Evolutionary conservation across 2,329 filamentous ascomycete genomes (phyloP).

Genomic region (Chaetothyriales sp.): DNA sequence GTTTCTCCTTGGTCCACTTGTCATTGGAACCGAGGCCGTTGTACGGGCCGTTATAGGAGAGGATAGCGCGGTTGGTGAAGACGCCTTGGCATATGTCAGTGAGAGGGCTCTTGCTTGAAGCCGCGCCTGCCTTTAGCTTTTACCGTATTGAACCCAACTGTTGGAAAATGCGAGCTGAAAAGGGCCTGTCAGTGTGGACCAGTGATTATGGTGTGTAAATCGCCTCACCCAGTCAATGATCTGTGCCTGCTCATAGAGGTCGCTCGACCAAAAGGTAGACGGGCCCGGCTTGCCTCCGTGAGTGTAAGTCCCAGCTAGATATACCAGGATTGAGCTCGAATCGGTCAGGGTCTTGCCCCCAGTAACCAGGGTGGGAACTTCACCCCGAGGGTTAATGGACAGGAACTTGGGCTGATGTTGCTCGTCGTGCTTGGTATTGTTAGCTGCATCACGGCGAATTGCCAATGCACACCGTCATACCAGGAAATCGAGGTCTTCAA

Average conservation of each 20-base stretch:
- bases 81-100: background rate
- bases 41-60: slow-evolving; percentile 12
- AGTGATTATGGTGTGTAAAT: background rate
- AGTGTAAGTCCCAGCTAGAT: slow-evolving; percentile 3
- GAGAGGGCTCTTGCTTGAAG: too few relatives aligned
- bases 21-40: slow-evolving; percentile 5
- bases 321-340: slow-evolving; percentile 6
- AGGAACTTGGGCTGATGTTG: slow-evolving; percentile 27
- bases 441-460: background rate
- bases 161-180: slow-evolving; percentile 5
- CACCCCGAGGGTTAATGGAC: slow-evolving; percentile 46
- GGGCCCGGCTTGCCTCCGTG: background rate
- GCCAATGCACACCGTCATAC: background rate
- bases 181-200: background rate
- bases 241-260: slow-evolving; percentile 4
- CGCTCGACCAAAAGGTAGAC: slow-evolving; percentile 6
- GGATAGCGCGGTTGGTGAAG: slow-evolving; percentile 13
- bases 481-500: slow-evolving; percentile 3
- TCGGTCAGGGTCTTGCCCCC: slow-evolving; percentile 4
- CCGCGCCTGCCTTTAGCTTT: background rate
- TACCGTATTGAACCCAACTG: slow-evolving; percentile 3
- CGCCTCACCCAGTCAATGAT: slow-evolving; percentile 6
- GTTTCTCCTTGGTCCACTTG: background rate
- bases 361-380: slow-evolving; percentile 44
- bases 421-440: background rate